These are phyloP conservation scores for Penicillium sp. DNA, from an alignment of 2,329 filamentous ascomycete species.

Conservation along the genomic window DNA sequence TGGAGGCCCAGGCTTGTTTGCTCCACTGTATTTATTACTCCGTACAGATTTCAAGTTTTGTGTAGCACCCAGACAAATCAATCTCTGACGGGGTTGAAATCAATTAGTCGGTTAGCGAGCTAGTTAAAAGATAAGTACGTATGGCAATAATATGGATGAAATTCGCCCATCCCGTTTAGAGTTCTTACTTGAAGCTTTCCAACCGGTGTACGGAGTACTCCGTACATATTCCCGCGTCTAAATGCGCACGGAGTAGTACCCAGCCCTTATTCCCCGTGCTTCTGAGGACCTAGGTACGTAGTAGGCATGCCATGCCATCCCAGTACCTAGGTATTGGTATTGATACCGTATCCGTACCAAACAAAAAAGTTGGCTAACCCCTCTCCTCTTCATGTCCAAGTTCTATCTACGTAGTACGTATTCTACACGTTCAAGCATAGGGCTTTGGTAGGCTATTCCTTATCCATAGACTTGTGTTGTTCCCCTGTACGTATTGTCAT, in stretches of 20 bases:
- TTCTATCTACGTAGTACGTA: too few relatives aligned
- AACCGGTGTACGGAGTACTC: not conserved
- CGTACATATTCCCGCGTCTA: not conserved
- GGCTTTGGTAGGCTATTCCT: too few relatives aligned
- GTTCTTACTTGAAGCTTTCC: slow-evolving; percentile 2
- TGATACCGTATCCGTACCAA: not conserved
- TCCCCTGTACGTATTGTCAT: not conserved
- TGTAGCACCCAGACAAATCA: too few relatives aligned
- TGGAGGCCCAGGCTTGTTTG: not conserved
- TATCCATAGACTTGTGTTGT: not conserved
- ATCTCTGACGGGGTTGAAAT: too few relatives aligned
- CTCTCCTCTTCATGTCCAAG: not conserved
- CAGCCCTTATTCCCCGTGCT: not conserved
- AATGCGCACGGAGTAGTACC: too few relatives aligned
- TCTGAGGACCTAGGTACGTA: not conserved
- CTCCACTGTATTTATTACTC: not conserved
- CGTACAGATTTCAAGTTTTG: not conserved
- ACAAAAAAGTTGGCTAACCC: not conserved
- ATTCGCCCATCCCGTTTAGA: slow-evolving; percentile 3
- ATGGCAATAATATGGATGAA: not conserved
- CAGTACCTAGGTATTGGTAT: slow-evolving; percentile 1
- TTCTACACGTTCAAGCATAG: too few relatives aligned
- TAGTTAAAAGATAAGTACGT: too few relatives aligned
- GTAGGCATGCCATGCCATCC: not conserved
- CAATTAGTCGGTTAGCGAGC: too few relatives aligned